Percentiles rank a stretch among this genome's conserved stretches.
phyloP scores from a whole-genome alignment of 176 grass and related monocot genomes.

The Paspalum notatum region DNA sequence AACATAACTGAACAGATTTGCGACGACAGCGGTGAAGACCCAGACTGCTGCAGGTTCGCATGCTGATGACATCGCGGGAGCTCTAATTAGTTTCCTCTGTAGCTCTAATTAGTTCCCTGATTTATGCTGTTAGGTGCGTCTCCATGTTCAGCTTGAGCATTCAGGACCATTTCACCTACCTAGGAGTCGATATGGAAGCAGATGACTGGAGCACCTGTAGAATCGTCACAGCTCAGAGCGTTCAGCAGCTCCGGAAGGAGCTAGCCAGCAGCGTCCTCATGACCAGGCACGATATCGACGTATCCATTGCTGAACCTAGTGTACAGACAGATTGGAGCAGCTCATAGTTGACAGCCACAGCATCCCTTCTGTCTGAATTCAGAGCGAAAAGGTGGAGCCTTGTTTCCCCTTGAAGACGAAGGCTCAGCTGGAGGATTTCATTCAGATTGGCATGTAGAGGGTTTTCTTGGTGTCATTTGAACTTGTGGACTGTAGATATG shows the following conservation, averaged over 20 bases:
- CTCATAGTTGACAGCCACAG: background rate
- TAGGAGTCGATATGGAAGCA: conserved; percentile 70
- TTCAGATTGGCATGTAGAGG: conserved; percentile 26
- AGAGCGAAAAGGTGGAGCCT: background rate
- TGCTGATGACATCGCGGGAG: background rate
- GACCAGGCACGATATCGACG: conserved; percentile 21
- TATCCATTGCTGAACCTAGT: conserved; percentile 47
- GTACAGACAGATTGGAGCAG: conserved; percentile 41
- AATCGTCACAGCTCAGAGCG: conserved; percentile 57
- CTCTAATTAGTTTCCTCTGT: background rate
- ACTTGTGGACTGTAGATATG: conserved; percentile 24
- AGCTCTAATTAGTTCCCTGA: background rate
- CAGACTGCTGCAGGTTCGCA: conserved; percentile 62
- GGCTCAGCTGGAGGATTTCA: conserved; percentile 17
- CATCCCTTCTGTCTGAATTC: background rate
- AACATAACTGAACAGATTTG: conserved; percentile 56
- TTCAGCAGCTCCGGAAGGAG: conserved; percentile 46
- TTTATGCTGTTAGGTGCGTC: conserved; percentile 15
- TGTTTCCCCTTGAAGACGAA: conserved; percentile 13
- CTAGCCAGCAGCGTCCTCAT: conserved; percentile 59
- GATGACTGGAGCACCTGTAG: conserved; percentile 85
- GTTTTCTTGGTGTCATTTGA: conserved; percentile 34
- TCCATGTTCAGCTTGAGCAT: conserved; percentile 61
- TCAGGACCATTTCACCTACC: conserved; percentile 80
- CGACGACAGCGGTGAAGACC: conserved; percentile 66